A percentile compares a stretch with the other conserved stretches of the same genome.
Conservation (phyloP, 23 red algal genomes). For the Chondrus crispus region DNA sequence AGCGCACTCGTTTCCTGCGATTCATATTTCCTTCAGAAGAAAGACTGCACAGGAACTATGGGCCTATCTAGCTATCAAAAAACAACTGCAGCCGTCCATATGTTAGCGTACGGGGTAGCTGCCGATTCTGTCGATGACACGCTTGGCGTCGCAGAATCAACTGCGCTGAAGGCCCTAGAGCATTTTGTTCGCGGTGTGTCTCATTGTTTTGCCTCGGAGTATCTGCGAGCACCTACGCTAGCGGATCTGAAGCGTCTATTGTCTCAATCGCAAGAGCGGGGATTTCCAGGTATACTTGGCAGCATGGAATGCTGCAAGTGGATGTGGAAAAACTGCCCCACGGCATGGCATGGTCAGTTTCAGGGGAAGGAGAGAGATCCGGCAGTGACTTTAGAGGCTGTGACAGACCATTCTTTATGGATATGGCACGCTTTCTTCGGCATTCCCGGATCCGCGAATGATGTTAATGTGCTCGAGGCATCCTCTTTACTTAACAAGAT, state of each 20-base stretch:
- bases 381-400: background rate
- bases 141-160: background rate
- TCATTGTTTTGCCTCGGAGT: background rate
- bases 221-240: background rate
- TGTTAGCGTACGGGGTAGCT: background rate
- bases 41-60: background rate
- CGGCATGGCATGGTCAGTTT: background rate
- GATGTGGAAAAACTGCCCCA: constrained; percentile 4
- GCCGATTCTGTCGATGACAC: background rate
- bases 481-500: background rate
- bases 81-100: background rate
- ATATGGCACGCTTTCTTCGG: constrained; percentile 45
- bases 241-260: background rate
- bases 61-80: background rate
- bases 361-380: constrained; percentile 1
- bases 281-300: background rate
- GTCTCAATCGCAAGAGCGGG: background rate
- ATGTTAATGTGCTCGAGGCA: constrained; percentile 30
- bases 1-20: background rate
- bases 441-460: constrained; percentile 2
- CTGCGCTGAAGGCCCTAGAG: background rate
- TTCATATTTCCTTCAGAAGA: background rate
- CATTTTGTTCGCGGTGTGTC: background rate
- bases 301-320: constrained; percentile 29
- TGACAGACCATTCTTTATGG: constrained; percentile 28